These are phyloP conservation scores for Cercophora scortea DNA, from an alignment of 495 filamentous ascomycete genomes.

Conservation along the genomic window DNA sequence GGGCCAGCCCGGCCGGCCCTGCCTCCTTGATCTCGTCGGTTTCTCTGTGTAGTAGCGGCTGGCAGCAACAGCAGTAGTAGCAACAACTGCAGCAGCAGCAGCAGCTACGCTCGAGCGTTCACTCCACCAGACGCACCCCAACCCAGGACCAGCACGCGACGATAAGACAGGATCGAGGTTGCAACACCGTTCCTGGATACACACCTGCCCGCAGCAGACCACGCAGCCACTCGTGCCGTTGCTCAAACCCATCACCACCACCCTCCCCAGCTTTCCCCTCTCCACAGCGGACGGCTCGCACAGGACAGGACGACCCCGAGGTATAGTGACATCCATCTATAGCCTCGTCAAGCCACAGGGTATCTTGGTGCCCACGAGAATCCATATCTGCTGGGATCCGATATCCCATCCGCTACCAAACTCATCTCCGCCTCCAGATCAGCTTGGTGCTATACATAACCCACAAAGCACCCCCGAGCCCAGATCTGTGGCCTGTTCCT, in stretches of 20 bases:
- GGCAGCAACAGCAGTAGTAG: no score
- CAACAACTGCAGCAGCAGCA: neutral
- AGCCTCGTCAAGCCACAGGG: conserved; percentile 13
- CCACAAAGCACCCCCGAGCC: conserved; percentile 9
- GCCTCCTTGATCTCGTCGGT: conserved; percentile 10
- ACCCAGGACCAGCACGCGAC: conserved; percentile 1
- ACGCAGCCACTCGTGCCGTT: conserved; percentile 3
- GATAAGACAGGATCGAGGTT: conserved; percentile 7
- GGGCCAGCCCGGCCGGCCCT: neutral
- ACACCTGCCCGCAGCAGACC: conserved; percentile 2
- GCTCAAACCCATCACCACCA: conserved; percentile 1
- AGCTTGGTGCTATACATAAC: conserved; percentile 17
- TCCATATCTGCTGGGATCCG: conserved; percentile 2
- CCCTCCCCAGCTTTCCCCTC: neutral
- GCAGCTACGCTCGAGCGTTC: conserved; percentile 12
- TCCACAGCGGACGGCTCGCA: conserved; percentile 3
- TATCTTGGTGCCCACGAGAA: conserved; percentile 13
- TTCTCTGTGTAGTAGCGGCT: conserved; percentile 4
- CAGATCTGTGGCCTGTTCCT: conserved; percentile 4
- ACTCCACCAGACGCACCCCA: conserved; percentile 9
- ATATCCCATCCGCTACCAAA: conserved; percentile 1
- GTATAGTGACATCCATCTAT: conserved; percentile 15
- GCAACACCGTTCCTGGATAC: conserved; percentile 8
- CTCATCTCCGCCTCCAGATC: neutral
- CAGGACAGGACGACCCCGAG: conserved; percentile 5